Conservation (phyloP, 176 grass and related monocot species). For the Cenchrus fungigraminus region DNA sequence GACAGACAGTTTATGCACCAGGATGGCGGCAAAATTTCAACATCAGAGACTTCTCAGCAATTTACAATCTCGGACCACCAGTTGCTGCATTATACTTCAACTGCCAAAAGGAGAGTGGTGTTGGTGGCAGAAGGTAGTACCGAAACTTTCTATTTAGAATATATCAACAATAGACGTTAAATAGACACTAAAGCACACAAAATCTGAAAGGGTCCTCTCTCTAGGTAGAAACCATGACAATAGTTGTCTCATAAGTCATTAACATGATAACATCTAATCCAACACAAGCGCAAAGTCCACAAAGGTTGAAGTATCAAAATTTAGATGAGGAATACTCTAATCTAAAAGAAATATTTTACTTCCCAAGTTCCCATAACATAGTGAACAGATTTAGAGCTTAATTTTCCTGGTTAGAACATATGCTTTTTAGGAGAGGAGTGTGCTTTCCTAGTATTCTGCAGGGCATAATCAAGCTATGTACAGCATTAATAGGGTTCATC, state of each 20-base stretch:
- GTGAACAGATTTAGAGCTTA: neutral
- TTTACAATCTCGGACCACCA: constrained; percentile 75
- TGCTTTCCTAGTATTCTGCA: neutral
- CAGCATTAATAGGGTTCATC: constrained; percentile 23
- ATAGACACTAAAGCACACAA: constrained; percentile 5
- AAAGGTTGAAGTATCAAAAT: constrained; percentile 19
- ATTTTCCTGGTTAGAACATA: neutral
- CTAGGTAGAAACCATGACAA: constrained; percentile 9
- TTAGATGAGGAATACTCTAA: neutral
- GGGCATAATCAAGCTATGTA: constrained; percentile 3
- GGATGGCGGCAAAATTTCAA: constrained; percentile 95
- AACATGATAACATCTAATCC: constrained; percentile 21
- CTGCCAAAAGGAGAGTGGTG: constrained; percentile 85
- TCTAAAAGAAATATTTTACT: neutral
- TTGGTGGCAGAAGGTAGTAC: constrained; percentile 91
- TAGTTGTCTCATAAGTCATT: neutral
- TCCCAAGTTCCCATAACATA: constrained; percentile 4
- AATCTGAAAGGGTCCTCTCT: neutral
- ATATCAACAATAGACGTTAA: neutral
- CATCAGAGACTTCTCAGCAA: constrained; percentile 80
- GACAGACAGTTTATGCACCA: constrained; percentile 68
- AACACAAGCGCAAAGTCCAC: constrained; percentile 9
- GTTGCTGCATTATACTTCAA: constrained; percentile 90
- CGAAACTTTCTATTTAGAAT: constrained; percentile 33
- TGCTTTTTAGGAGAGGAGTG: neutral